Evolutionary conservation across 2,329 filamentous ascomycete genomes (phyloP).

Genomic region (Diplodia scrobiculata): DNA sequence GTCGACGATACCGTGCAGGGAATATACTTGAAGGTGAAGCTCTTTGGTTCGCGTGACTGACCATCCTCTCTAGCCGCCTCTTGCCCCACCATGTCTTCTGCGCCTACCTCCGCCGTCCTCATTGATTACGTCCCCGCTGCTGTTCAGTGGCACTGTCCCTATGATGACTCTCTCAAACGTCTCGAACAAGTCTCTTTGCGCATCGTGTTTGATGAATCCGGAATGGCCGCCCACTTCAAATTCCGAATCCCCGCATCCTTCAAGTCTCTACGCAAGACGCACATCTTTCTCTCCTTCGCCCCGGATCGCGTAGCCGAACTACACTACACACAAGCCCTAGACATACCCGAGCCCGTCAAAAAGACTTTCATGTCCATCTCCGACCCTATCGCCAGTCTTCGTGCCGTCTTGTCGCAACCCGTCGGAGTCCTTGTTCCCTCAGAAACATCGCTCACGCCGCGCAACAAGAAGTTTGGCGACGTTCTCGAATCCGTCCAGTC

Average conservation of each 20-base stretch:
- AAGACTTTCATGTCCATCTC: background rate
- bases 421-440: background rate
- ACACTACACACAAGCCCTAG: background rate
- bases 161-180: background rate
- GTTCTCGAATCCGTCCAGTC: background rate
- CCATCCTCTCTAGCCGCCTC: background rate
- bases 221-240: background rate
- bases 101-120: background rate
- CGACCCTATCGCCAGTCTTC: background rate
- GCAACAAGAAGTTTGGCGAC: conserved; percentile 1
- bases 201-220: background rate
- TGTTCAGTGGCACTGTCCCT: background rate
- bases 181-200: background rate
- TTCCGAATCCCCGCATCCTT: conserved; percentile 2
- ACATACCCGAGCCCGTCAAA: background rate
- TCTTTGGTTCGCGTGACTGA: background rate
- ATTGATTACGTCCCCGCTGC: background rate
- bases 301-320: background rate
- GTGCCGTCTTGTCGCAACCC: background rate
- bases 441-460: background rate
- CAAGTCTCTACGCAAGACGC: background rate
- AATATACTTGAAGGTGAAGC: background rate
- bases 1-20: background rate
- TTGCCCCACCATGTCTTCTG: background rate
- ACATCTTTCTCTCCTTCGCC: background rate